These are phyloP conservation scores for Exophiala alcalophila DNA, from an alignment of 2,329 filamentous ascomycete genomes.

Conservation along the genomic window DNA sequence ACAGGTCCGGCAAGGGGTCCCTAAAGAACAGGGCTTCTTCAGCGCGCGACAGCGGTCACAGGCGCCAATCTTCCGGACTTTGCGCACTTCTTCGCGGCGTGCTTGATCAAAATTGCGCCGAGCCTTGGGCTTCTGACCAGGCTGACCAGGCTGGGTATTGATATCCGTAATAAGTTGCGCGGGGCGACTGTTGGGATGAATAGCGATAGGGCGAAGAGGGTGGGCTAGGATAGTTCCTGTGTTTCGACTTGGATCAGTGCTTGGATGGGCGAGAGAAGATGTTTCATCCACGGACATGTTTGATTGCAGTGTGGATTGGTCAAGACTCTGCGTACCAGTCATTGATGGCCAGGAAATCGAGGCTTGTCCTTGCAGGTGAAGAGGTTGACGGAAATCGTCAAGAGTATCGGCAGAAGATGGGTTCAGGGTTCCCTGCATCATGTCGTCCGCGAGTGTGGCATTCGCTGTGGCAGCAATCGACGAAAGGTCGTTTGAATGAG, in stretches of 20 bases:
- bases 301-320: not conserved
- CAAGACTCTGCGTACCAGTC: slow-evolving; percentile 4
- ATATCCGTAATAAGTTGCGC: slow-evolving; percentile 31
- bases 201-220: slow-evolving; percentile 43
- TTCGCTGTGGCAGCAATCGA: slow-evolving; percentile 47
- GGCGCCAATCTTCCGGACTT: slow-evolving; percentile 58
- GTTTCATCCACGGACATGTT: not conserved
- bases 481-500: slow-evolving; percentile 42
- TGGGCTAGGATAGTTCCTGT: slow-evolving; percentile 37
- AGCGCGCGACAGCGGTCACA: slow-evolving; percentile 63
- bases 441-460: slow-evolving; percentile 44
- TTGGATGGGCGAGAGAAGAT: too few relatives aligned
- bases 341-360: slow-evolving; percentile 4
- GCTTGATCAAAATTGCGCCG: slow-evolving; percentile 57
- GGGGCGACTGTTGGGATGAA: slow-evolving; percentile 40
- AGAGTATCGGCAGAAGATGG: slow-evolving; percentile 5
- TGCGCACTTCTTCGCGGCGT: slow-evolving; percentile 57
- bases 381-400: slow-evolving; percentile 4
- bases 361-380: slow-evolving; percentile 1
- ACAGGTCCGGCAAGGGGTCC: slow-evolving; percentile 59
- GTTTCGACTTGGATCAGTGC: not conserved
- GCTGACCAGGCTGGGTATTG: slow-evolving; percentile 40
- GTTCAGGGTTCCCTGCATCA: slow-evolving; percentile 1
- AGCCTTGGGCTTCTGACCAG: slow-evolving; percentile 49
- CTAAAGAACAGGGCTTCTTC: slow-evolving; percentile 62